Conservation (phyloP, 768 basidiomycete genomes). For the Naganishia randhawae region DNA sequence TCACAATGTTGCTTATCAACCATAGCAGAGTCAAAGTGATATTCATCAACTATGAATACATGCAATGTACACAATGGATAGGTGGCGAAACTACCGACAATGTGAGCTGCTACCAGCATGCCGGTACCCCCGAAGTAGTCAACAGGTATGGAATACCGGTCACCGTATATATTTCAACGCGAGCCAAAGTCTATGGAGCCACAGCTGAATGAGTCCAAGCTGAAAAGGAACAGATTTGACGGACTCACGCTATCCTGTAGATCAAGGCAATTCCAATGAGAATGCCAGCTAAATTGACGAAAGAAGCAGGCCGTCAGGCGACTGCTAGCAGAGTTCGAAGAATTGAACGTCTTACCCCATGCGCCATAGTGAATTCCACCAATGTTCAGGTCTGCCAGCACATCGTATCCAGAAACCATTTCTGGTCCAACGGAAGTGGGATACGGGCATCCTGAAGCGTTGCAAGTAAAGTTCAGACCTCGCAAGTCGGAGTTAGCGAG, state of each 20-base stretch:
- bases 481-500: slow-evolving; percentile 28
- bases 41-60: too few species aligned
- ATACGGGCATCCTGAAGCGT: slow-evolving; percentile 57
- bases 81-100: too few species aligned
- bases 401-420: slow-evolving; percentile 55
- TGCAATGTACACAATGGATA: too few species aligned
- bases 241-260: slow-evolving; percentile 3
- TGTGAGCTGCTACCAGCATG: too few species aligned
- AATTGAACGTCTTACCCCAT: slow-evolving; percentile 47
- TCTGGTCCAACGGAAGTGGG: slow-evolving; percentile 54
- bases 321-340: background rate
- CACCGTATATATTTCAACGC: background rate
- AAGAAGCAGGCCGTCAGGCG: background rate
- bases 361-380: slow-evolving; percentile 54
- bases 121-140: too few species aligned
- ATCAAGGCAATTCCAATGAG: background rate
- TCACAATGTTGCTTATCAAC: too few species aligned
- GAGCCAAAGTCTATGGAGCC: background rate
- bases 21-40: too few species aligned
- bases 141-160: too few species aligned
- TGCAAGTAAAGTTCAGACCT: slow-evolving; percentile 47
- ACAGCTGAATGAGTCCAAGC: background rate
- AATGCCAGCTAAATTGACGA: background rate
- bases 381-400: slow-evolving; percentile 56
- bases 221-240: background rate